phyloP scores from a whole-genome alignment of 2,329 filamentous ascomycete species.

The Colletotrichum costaricense region DNA sequence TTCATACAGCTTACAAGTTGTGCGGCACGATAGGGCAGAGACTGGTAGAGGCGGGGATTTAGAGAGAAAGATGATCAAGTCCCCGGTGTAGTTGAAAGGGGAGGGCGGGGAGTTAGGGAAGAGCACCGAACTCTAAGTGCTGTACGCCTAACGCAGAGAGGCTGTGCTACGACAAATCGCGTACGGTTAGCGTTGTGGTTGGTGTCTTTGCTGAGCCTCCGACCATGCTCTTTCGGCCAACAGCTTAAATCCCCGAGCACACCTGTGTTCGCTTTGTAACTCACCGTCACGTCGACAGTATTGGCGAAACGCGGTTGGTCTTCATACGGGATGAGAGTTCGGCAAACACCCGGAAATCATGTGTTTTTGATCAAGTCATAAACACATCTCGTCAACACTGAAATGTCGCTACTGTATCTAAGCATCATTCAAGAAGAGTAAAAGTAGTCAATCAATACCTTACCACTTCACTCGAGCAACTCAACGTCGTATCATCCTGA shows the following conservation, averaged over 20 bases:
- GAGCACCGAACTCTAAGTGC: not conserved
- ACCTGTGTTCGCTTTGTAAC: not conserved
- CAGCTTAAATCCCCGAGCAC: not conserved
- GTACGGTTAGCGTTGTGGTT: not conserved
- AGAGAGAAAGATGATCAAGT: constrained; percentile 19
- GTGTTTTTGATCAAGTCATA: not conserved
- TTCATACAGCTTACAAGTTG: not conserved
- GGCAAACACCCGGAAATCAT: not conserved
- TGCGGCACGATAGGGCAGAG: not conserved
- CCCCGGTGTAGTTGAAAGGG: not conserved
- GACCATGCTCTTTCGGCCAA: not conserved
- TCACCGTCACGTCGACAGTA: too few relatives aligned
- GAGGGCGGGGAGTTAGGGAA: constrained; percentile 28
- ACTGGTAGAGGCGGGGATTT: constrained; percentile 25
- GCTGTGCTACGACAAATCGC: not conserved
- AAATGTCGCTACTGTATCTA: not conserved
- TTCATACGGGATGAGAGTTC: not conserved
- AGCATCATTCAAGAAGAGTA: not conserved
- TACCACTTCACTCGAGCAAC: not conserved
- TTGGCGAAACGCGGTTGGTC: not conserved
- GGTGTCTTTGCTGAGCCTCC: not conserved
- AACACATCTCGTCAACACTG: not conserved
- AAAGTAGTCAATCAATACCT: not conserved
- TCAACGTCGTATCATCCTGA: not conserved
- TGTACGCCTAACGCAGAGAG: too few relatives aligned